These are phyloP conservation scores for Zygosaccharomyces pseudorouxii DNA, from an alignment of 805 yeast genomes.

Conservation along the genomic window DNA sequence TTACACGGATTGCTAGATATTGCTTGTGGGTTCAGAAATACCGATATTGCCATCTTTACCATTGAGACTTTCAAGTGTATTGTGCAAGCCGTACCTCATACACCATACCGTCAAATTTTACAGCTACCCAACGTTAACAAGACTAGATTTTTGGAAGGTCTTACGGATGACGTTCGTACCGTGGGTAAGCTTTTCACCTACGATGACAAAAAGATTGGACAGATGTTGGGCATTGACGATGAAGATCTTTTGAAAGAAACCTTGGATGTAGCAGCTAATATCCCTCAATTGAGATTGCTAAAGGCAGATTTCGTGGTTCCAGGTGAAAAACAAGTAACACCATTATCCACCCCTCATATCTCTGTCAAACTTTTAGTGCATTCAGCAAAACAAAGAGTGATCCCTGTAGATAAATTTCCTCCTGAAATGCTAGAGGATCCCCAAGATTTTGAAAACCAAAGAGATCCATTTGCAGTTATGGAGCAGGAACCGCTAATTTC, in stretches of 20 bases:
- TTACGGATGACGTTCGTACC: constrained; percentile 43
- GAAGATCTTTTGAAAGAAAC: constrained; percentile 44
- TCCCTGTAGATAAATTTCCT: constrained; percentile 37
- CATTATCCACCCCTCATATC: constrained; percentile 70
- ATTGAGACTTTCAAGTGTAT: constrained; percentile 65
- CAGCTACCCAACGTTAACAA: constrained; percentile 75
- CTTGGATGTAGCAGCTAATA: constrained; percentile 51
- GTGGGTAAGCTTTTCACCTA: constrained; percentile 65
- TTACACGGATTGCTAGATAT: constrained; percentile 72
- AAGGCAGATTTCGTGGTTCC: constrained; percentile 77
- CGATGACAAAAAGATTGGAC: constrained; percentile 50
- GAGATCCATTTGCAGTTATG: constrained; percentile 65
- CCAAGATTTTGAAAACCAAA: constrained; percentile 59
- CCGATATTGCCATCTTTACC: constrained; percentile 57
- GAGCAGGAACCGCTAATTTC: constrained; percentile 68
- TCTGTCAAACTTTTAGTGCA: constrained; percentile 69
- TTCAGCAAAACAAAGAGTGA: constrained; percentile 64
- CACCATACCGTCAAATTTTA: constrained; percentile 55
- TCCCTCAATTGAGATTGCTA: constrained; percentile 66
- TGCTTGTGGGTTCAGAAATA: constrained; percentile 71
- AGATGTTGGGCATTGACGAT: constrained; percentile 52
- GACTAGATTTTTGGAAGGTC: constrained; percentile 37
- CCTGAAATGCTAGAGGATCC: constrained; percentile 43
- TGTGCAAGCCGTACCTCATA: constrained; percentile 66
- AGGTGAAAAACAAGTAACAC: constrained; percentile 70